Evolutionary conservation across 768 basidiomycete genomes (phyloP), one percentile per base, ranked within the genome.

Genomic region (Brasilioporus rufonigricans): DNA sequence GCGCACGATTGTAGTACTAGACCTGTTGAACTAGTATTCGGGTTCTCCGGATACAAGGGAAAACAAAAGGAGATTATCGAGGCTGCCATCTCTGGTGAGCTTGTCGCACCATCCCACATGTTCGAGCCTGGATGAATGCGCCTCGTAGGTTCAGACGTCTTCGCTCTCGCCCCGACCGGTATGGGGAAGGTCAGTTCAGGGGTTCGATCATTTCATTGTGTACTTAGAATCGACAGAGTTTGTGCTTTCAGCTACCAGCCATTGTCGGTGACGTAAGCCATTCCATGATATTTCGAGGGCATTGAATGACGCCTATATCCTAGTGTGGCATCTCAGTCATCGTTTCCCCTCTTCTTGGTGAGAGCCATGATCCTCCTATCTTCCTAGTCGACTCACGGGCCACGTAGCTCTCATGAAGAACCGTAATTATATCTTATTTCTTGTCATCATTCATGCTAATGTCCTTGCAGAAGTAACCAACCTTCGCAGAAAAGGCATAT

Each of bases 201-300:
- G 86, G 55, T 86, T 6, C 7, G 24, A 4, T 5, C 2, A 21
- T 4, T 3, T 13, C 16, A 19, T 41, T 11, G 14, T 23, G 48
- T 44, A 50, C 41, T 43, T 35, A 35, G 50, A 40, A 44, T 48
- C 5, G 21, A 5, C 48, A 91, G 89, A 91, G 89, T 62, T 62
- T 93, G 4, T 93, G 91, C 70, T 93, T 93, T 19, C 91, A 93
- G 71, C 73, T 93, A 26, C 91, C 91, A 40, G 91, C 91, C 0
- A 71, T 87, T 33, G 84, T 84, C 10, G 81, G 78, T 39, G 74
- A 80, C 54, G 88, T 87, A 54, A 49, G 60, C 62, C 18, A 78
- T 92, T 1, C 79, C 86, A 52, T 29, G 86, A 3, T 19, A 21
- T 29, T 27, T 35, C 3, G 26, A 39, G 9, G n/a, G 3, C 16